Evolutionary conservation across 164 flowering plant genomes (phyloP).

Genomic region (Vitis cinerea): DNA sequence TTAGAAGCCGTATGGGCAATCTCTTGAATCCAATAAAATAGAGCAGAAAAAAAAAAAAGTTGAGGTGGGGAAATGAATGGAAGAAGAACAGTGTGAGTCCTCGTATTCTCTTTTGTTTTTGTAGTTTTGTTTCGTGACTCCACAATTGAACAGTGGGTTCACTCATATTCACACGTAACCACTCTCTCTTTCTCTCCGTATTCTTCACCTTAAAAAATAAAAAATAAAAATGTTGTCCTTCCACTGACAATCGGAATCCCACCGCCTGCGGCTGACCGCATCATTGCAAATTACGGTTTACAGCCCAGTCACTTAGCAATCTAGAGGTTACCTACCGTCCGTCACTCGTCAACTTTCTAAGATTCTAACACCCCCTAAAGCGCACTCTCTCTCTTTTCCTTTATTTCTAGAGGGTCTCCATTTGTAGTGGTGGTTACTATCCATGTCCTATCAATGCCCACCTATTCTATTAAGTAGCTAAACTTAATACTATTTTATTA

Average conservation of each 20-base stretch:
- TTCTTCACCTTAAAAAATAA: background rate
- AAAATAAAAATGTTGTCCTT: background rate
- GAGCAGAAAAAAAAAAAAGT: background rate
- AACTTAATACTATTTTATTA: too few species aligned
- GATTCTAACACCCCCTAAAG: background rate
- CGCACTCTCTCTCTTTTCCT: too few species aligned
- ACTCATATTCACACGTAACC: slow-evolving; percentile 15
- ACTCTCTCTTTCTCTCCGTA: background rate
- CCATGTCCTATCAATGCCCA: too few species aligned
- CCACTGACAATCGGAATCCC: slow-evolving; percentile 21
- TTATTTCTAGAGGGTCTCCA: too few species aligned
- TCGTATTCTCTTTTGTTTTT: background rate
- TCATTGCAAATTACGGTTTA: background rate
- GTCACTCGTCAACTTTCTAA: background rate
- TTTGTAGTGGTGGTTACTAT: too few species aligned
- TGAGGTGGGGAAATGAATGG: too few species aligned
- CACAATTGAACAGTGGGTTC: background rate
- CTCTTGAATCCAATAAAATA: background rate
- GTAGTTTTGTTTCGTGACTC: background rate
- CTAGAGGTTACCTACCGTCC: background rate
- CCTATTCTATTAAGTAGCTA: too few species aligned
- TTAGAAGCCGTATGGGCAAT: too few species aligned
- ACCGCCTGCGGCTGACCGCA: slow-evolving; percentile 12
- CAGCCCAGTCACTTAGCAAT: background rate
- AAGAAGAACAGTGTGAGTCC: background rate